Percentiles rank a stretch among this genome's conserved stretches.
phyloP scores from a whole-genome alignment of 1,284 basidiomycete species.

The Ganoderma leucocontextum region DNA sequence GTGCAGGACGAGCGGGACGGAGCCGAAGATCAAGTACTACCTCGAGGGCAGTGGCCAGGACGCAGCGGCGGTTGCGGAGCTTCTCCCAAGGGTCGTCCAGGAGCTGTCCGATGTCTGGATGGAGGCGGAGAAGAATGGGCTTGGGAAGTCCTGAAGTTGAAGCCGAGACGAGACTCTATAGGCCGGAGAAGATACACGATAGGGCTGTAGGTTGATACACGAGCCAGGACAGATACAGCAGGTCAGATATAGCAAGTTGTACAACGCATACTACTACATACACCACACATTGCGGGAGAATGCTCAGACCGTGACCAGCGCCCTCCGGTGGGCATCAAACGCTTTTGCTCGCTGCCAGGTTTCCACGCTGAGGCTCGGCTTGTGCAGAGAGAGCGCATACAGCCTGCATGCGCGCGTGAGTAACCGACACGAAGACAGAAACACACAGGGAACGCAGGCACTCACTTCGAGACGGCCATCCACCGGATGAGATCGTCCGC shows the following conservation, averaged over 20 bases:
- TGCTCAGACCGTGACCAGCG: conserved; percentile 28
- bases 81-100: conserved; percentile 60
- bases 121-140: conserved; percentile 62
- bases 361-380: conserved; percentile 46
- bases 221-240: conserved; percentile 1
- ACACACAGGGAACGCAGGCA: conserved; percentile 10
- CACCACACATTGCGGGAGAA: neutral
- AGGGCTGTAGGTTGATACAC: conserved; percentile 9
- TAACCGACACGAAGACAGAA: neutral
- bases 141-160: conserved; percentile 51
- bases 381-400: conserved; percentile 46
- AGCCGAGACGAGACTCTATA: neutral
- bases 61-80: conserved; percentile 49
- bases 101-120: conserved; percentile 76
- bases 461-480: conserved; percentile 72
- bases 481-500: conserved; percentile 68
- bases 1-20: conserved; percentile 83
- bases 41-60: conserved; percentile 75
- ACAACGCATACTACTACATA: neutral
- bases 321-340: conserved; percentile 45
- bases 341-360: conserved; percentile 50
- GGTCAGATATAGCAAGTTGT: neutral
- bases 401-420: conserved; percentile 39
- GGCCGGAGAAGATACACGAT: neutral
- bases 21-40: conserved; percentile 92